These are phyloP conservation scores for Penicillium riverlandense DNA, from an alignment of 495 filamentous ascomycete species.

Conservation along the genomic window DNA sequence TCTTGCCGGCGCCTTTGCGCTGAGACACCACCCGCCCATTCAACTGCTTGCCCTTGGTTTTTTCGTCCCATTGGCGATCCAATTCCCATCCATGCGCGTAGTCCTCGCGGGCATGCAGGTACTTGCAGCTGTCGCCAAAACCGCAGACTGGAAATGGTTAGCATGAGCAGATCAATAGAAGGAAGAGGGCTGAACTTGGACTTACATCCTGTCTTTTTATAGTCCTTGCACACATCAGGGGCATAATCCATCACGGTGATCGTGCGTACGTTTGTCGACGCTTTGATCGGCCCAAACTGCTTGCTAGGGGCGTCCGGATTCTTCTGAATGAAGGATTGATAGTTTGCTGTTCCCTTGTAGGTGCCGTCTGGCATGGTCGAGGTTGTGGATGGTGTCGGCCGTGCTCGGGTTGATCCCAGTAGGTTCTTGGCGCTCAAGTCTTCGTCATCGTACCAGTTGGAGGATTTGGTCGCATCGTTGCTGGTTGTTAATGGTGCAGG, in stretches of 20 bases:
- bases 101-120: conserved; percentile 77
- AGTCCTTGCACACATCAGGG: conserved; percentile 95
- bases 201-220: conserved; percentile 66
- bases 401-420: conserved; percentile 53
- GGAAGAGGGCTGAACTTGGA: conserved; percentile 24
- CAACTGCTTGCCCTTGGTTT: conserved; percentile 65
- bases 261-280: conserved; percentile 83
- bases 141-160: conserved; percentile 40
- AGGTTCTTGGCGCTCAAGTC: conserved; percentile 51
- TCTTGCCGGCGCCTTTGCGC: conserved; percentile 34
- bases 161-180: too few relatives aligned
- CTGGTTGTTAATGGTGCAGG: conserved; percentile 48
- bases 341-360: conserved; percentile 69
- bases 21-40: conserved; percentile 57
- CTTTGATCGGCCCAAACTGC: conserved; percentile 78
- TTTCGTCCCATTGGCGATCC: conserved; percentile 86
- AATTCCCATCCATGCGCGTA: conserved; percentile 94
- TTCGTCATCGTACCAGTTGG: conserved; percentile 76
- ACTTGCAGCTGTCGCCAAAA: conserved; percentile 73
- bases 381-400: conserved; percentile 13
- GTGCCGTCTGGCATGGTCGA: conserved; percentile 48
- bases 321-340: conserved; percentile 68
- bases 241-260: conserved; percentile 87
- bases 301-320: conserved; percentile 71
- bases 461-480: conserved; percentile 88